Base-by-base conservation (phyloP, 2,329 filamentous ascomycete genomes). In the Colletotrichum phormii region DNA sequence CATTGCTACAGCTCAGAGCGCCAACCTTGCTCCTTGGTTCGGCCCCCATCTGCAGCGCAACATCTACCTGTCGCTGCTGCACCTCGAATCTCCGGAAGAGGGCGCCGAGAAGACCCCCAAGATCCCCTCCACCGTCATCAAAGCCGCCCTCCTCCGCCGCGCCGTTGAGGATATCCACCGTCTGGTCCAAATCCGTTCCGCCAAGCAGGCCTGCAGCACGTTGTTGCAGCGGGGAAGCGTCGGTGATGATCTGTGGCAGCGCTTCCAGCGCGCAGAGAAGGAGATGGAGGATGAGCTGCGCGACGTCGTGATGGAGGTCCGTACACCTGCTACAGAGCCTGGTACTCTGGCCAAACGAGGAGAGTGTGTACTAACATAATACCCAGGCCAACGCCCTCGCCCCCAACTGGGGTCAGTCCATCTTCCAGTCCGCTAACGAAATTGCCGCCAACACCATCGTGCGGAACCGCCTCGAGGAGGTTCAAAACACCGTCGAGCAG, bases 341-440 rank as follows among this genome's bases (percentile, higher is more conserved):
- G 1, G 7, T 5, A 5, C 6, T 46, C 42, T 46, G 15, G 15
- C 15, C 42, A 46, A 9, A 24, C 35, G 9, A 26, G 58, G 29
- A 15, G 33, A 12, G 22, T 6, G 6, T 31, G 12, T 31, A 33
- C 57, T 65, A 63, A 72, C 22, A 51, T 22, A 70, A 69, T 24
- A 67, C 22, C 54, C 76, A 98, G 95, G 97, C 97, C 78, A 98
- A 98, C 81, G 95, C 94, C 24, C 93, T 98, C 75, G 89, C 91
- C 1, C 92, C 94, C 61, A 92, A 93, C 82, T 99, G 97, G 97
- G 97, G 97, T 74, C 92, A 97, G 80, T 91, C 90, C 69, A 98
- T 99, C 82, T 99, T 99, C 89, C 97, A 99, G 83, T 95, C 94
- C 58, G 97, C 97, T 67, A 97, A 97, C 83, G 97, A 99, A 84